These are phyloP conservation scores for Alternaria gaisen DNA, from an alignment of 2,329 filamentous ascomycete genomes.

Conservation along the genomic window DNA sequence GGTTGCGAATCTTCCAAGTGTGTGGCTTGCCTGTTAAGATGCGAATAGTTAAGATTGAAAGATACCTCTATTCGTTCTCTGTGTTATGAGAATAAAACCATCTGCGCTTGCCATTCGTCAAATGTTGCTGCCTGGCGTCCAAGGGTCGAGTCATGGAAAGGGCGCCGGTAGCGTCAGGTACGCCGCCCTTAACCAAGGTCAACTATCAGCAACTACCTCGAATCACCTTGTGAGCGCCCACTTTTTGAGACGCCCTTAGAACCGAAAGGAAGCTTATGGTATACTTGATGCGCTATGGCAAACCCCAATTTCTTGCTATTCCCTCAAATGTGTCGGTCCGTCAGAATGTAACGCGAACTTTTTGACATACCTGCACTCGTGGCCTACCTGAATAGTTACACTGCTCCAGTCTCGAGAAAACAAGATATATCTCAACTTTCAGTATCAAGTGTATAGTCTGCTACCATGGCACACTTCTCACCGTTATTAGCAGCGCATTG, in stretches of 20 bases:
- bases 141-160: neutral
- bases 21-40: neutral
- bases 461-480: neutral
- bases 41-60: neutral
- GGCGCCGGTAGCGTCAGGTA: neutral
- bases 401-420: neutral
- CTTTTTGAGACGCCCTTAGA: neutral
- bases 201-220: neutral
- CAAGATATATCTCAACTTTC: no score
- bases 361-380: no score
- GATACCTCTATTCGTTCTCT: no score
- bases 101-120: neutral
- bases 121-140: neutral
- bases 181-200: neutral
- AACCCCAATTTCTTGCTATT: neutral
- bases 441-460: neutral
- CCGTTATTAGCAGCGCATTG: constrained; percentile 12
- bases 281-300: neutral
- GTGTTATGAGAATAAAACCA: neutral
- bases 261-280: neutral
- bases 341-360: neutral
- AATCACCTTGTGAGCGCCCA: neutral
- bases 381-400: neutral
- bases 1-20: neutral
- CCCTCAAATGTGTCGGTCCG: neutral